Evolutionary conservation across 2,329 filamentous ascomycete species (phyloP).

Genomic region (Dactylellina drechsleri): DNA sequence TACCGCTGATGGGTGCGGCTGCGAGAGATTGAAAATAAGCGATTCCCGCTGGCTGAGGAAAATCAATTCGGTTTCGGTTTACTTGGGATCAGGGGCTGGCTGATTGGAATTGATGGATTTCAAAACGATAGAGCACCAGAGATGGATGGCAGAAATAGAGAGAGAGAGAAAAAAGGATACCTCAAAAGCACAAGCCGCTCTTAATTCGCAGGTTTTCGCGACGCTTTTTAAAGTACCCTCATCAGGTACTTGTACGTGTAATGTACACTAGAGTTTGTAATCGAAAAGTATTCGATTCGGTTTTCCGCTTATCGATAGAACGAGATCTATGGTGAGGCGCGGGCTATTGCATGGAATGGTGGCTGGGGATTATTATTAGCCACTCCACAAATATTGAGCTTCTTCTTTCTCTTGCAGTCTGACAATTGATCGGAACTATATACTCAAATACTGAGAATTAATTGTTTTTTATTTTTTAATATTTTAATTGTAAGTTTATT

Average conservation of each 20-base stretch:
- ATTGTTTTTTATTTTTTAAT: too few species aligned
- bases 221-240: not conserved
- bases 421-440: not conserved
- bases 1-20: too few species aligned
- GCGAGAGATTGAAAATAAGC: too few species aligned
- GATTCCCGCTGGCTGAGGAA: too few species aligned
- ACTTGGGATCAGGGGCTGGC: constrained; percentile 4
- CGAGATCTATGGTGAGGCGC: too few species aligned
- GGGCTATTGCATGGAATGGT: not conserved
- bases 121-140: not conserved
- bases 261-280: constrained; percentile 2
- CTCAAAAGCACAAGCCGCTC: too few species aligned
- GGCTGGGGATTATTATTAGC: constrained; percentile 12
- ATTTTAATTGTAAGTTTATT: too few species aligned
- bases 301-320: constrained; percentile 19
- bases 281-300: not conserved
- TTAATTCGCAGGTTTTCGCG: constrained; percentile 15
- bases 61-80: not conserved
- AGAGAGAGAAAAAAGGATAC: not conserved
- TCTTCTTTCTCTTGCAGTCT: not conserved
- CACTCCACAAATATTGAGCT: not conserved
- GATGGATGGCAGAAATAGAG: not conserved
- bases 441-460: not conserved
- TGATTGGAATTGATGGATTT: constrained; percentile 3
- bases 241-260: not conserved